Evolutionary conservation across 139 green algal genomes (phyloP).

Genomic region (Tetratostichococcus sp.): DNA sequence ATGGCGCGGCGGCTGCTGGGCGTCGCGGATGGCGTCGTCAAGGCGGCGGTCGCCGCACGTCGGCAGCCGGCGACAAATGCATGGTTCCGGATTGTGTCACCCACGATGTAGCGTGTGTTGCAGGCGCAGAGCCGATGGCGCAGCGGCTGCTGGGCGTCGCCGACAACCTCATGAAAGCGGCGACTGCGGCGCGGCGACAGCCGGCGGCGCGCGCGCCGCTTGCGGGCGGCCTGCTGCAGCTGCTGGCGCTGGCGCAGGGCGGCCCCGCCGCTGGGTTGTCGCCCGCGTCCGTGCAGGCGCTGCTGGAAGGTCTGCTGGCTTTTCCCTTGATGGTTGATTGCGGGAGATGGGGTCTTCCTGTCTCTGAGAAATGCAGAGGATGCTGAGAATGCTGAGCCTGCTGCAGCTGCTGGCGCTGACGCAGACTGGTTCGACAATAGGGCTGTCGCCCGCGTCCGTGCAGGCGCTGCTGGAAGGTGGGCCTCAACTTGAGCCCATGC

Average conservation of each 20-base stretch:
- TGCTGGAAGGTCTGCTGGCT: constrained; percentile 1
- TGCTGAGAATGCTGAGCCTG: too few relatives aligned
- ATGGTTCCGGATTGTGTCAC: neutral
- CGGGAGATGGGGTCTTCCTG: too few relatives aligned
- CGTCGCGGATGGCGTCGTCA: too few relatives aligned
- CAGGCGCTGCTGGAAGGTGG: constrained; percentile 10
- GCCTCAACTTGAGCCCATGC: too few relatives aligned
- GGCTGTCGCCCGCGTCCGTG: constrained; percentile 18
- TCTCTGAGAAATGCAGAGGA: too few relatives aligned
- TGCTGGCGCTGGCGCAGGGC: constrained; percentile 49
- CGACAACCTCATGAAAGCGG: constrained; percentile 37
- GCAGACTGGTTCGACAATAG: constrained; percentile 6
- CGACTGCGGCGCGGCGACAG: constrained; percentile 6
- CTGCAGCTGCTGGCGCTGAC: constrained; percentile 61
- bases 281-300: constrained; percentile 10
- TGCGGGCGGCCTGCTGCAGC: constrained; percentile 52
- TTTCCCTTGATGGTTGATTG: neutral
- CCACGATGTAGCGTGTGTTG: too few relatives aligned
- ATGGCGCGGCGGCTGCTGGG: too few relatives aligned
- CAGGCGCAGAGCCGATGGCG: constrained; percentile 20
- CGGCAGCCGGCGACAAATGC: too few relatives aligned
- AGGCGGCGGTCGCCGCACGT: too few relatives aligned
- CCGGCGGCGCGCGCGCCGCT: constrained; percentile 48
- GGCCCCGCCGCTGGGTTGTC: constrained; percentile 15
- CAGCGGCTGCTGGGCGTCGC: constrained; percentile 49